phyloP scores from a whole-genome alignment of 2,329 filamentous ascomycete genomes.

The Colletotrichum sp. region DNA sequence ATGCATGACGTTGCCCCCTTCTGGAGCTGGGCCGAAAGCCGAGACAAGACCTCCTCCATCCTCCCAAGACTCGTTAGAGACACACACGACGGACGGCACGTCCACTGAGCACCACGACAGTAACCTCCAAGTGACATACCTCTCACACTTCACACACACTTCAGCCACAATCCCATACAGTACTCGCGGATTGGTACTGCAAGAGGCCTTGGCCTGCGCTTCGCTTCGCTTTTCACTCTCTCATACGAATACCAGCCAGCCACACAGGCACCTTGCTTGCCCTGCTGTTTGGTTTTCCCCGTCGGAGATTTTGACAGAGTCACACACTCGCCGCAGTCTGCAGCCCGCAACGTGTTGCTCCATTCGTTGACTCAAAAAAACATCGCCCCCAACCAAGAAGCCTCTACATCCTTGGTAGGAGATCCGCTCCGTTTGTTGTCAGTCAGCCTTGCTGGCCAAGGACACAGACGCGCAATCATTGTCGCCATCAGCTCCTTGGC shows the following conservation, averaged over 20 bases:
- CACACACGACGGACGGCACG: background rate
- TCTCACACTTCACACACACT: background rate
- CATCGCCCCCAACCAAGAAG: background rate
- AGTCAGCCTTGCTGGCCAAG: conserved; percentile 20
- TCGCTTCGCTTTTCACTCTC: background rate
- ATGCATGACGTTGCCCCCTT: conserved; percentile 16
- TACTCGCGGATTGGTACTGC: background rate
- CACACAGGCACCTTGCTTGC: background rate
- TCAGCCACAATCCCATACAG: background rate
- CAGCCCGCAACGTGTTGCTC: background rate
- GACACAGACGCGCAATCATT: conserved; percentile 22
- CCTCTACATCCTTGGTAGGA: background rate
- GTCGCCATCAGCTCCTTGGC: conserved; percentile 18
- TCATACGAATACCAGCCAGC: background rate
- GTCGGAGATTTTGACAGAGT: background rate
- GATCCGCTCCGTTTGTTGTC: background rate
- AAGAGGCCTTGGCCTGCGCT: background rate
- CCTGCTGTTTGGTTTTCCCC: background rate
- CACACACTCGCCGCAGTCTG: background rate
- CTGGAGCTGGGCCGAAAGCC: background rate
- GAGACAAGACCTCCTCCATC: conserved; percentile 9
- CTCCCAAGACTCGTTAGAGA: background rate
- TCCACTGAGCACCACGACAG: background rate
- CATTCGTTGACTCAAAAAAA: background rate
- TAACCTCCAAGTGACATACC: background rate